Percentiles rank a stretch among this genome's conserved stretches.
Conservation (phyloP, 2,329 filamentous ascomycete species). For the Ascochyta viciae-villosae region DNA sequence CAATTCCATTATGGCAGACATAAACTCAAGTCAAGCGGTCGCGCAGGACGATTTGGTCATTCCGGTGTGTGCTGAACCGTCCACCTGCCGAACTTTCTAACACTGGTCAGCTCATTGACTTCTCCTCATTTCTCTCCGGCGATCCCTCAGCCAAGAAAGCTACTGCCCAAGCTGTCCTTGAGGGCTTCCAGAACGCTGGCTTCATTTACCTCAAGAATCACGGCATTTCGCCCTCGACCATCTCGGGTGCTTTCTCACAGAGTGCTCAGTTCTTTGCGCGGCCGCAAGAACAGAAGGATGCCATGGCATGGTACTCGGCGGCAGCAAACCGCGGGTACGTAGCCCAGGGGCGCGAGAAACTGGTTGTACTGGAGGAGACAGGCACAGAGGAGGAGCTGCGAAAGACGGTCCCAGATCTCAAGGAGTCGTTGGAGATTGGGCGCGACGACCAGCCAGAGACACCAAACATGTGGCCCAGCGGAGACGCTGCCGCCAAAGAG, state of each 20-base stretch:
- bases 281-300: slow-evolving; percentile 48
- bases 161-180: slow-evolving; percentile 74
- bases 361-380: slow-evolving; percentile 45
- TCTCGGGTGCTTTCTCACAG: slow-evolving; percentile 67
- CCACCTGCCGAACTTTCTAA: slow-evolving; percentile 57
- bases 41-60: slow-evolving; percentile 50
- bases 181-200: slow-evolving; percentile 83
- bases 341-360: slow-evolving; percentile 54
- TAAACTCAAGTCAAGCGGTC: slow-evolving; percentile 44
- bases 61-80: slow-evolving; percentile 35
- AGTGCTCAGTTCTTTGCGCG: slow-evolving; percentile 50
- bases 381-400: slow-evolving; percentile 47
- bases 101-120: slow-evolving; percentile 73
- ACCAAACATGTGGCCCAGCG: slow-evolving; percentile 79
- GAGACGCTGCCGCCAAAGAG: slow-evolving; percentile 60
- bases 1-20: slow-evolving; percentile 24
- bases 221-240: slow-evolving; percentile 66
- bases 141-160: slow-evolving; percentile 65
- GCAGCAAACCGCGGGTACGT: slow-evolving; percentile 59
- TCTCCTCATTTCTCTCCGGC: slow-evolving; percentile 73
- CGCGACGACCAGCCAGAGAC: slow-evolving; percentile 65
- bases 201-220: slow-evolving; percentile 90
- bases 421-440: slow-evolving; percentile 69
- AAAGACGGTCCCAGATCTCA: slow-evolving; percentile 53
- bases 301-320: slow-evolving; percentile 52